Evolutionary conservation across 768 basidiomycete species (phyloP), one percentile per base, ranked within the genome.

Genomic region (Pilatotrama ljubarskyi): DNA sequence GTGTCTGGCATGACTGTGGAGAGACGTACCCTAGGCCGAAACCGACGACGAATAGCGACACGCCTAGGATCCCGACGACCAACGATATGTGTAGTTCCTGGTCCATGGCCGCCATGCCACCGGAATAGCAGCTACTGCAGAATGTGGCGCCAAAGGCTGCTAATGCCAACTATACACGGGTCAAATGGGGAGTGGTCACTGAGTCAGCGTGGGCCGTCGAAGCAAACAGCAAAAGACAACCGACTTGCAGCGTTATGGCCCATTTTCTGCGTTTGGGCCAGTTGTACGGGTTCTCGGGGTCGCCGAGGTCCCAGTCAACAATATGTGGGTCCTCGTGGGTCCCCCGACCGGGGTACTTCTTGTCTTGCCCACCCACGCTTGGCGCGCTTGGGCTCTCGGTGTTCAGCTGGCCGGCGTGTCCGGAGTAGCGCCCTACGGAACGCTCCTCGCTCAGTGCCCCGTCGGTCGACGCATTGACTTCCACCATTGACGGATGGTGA

Each of bases 11-110:
- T 38, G 11, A 22, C 37, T 4, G 2, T 20, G 29, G n/a, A 17
- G 17, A 25, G 17, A 72, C 76, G 32, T 59, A 83, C 80, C 84
- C 84, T 18, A 85, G 63, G 4, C 81, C 84, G 66, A 88, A 85
- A 0, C 85, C 85, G 32, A 88, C 70, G 36, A 88, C 83, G 67
- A 85, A 87, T 15, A 86, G 71, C 5, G 85, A 84, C n/a, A 87
- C 76, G 15, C 85, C 85, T 7, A 85, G 74, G 42, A 84, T 82
- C 2, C 83, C 81, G 56, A 84, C 72, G 57, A 80, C 77, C 56
- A 79, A 75, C 4, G 81, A 80, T 51, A 84, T 76, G 44, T 77
- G 72, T 29, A 86, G 73, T 38, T 83, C 81, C 29, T 64, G 67
- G 60, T 76, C 74, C 48, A 81, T 81, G 49, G 70, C 70, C 32